These are phyloP conservation scores for Saitozyma sp. DNA, from an alignment of 768 basidiomycete genomes.

Conservation along the genomic window DNA sequence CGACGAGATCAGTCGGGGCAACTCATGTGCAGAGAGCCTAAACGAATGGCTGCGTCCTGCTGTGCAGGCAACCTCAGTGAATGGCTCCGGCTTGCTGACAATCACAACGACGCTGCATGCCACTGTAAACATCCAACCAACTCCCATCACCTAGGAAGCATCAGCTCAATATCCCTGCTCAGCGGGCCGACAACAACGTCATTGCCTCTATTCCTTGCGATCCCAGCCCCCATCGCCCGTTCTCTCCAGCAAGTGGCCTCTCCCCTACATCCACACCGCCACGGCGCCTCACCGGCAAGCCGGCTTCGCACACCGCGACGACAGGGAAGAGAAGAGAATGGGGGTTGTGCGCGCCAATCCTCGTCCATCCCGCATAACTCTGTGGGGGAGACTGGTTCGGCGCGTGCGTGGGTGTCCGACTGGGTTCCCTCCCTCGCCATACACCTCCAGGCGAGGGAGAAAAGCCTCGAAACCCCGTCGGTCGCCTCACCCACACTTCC, in stretches of 20 bases:
- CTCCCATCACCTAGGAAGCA: background rate
- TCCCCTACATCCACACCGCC: constrained; percentile 2
- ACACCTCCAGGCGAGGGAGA: constrained; percentile 15
- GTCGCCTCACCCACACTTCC: background rate
- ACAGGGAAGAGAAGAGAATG: no score
- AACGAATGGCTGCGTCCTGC: no score
- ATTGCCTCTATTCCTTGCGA: constrained; percentile 13
- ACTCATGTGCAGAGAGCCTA: no score
- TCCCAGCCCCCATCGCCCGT: constrained; percentile 10
- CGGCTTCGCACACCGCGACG: background rate
- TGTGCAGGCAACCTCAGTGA: no score
- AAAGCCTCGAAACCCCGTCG: constrained; percentile 21
- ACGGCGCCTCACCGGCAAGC: background rate
- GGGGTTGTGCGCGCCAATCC: constrained; percentile 33
- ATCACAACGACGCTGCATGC: no score
- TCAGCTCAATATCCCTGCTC: constrained; percentile 21
- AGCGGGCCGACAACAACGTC: constrained; percentile 12
- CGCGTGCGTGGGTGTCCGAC: constrained; percentile 25
- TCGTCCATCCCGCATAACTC: constrained; percentile 22
- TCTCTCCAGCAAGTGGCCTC: background rate
- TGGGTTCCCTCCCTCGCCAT: constrained; percentile 24
- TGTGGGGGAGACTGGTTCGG: constrained; percentile 25
- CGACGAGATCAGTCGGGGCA: no score
- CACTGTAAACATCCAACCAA: no score
- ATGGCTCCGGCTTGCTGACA: no score